phyloP scores from a whole-genome alignment of 805 yeast genomes.

The Brettanomyces anomalus region DNA sequence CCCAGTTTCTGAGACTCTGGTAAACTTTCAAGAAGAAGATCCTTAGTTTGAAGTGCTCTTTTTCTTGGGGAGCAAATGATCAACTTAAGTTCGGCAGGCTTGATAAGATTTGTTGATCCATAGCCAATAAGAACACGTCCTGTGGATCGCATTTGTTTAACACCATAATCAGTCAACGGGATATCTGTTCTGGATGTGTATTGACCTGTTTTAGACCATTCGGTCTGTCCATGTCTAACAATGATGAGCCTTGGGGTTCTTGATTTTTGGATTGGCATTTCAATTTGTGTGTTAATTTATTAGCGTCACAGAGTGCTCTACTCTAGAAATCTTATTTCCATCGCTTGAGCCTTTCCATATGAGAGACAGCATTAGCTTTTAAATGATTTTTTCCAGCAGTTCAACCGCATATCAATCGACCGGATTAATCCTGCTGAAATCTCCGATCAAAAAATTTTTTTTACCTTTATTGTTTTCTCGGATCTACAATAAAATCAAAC shows the following conservation, averaged over 20 bases:
- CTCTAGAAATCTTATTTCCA: no score
- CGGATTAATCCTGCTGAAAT: no score
- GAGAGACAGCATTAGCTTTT: no score
- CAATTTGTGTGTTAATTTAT: no score
- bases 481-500: no score
- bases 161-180: constrained; percentile 71
- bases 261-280: not conserved
- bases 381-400: no score
- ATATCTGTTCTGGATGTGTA: constrained; percentile 84
- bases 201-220: constrained; percentile 92
- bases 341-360: no score
- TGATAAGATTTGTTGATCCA: constrained; percentile 43
- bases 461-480: no score
- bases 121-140: constrained; percentile 61
- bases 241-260: constrained; percentile 60
- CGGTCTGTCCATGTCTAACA: constrained; percentile 86
- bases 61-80: constrained; percentile 74
- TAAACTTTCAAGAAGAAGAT: constrained; percentile 47
- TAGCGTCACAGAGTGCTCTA: no score
- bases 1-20: constrained; percentile 32
- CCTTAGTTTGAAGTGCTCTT: constrained; percentile 70
- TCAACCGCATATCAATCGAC: no score
- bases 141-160: constrained; percentile 62
- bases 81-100: constrained; percentile 52
- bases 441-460: no score